Evolutionary conservation across 2,329 filamentous ascomycete species (phyloP).

Genomic region (Fusarium acutatum): DNA sequence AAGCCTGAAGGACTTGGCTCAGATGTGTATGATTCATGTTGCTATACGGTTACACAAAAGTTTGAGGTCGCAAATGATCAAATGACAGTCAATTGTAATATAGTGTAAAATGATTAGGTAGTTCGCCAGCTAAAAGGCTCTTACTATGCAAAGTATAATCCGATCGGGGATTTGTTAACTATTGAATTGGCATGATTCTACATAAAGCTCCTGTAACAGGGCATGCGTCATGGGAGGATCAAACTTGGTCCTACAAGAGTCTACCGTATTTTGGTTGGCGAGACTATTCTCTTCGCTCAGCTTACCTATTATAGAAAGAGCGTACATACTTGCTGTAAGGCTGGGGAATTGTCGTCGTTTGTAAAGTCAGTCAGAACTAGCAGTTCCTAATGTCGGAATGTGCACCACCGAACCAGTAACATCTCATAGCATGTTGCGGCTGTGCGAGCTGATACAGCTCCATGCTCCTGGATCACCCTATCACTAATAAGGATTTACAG

Average conservation of each 20-base stretch:
- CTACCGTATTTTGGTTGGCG: constrained; percentile 3
- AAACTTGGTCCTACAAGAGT: background rate
- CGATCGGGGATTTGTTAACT: background rate
- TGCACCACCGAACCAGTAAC: background rate
- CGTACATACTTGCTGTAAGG: background rate
- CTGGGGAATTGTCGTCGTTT: background rate
- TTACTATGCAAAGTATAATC: background rate
- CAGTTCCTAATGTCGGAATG: background rate
- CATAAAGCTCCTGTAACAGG: background rate
- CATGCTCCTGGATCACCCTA: background rate
- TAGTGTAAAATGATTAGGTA: constrained; percentile 17
- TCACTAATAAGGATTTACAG: background rate
- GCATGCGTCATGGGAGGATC: background rate
- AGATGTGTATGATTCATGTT: constrained; percentile 17
- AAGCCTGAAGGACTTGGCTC: constrained; percentile 8
- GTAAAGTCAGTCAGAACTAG: background rate
- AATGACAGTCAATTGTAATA: constrained; percentile 17
- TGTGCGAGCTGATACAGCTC: constrained; percentile 10
- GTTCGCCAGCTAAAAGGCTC: background rate
- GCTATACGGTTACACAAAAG: constrained; percentile 1
- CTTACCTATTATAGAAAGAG: background rate
- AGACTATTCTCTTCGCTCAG: constrained; percentile 4
- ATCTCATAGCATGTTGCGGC: background rate
- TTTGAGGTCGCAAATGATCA: background rate
- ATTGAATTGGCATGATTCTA: background rate